Percentiles rank a stretch among this genome's conserved stretches.
Conservation (phyloP, 2,329 filamentous ascomycete species). For the Gnomoniopsis sp. region DNA sequence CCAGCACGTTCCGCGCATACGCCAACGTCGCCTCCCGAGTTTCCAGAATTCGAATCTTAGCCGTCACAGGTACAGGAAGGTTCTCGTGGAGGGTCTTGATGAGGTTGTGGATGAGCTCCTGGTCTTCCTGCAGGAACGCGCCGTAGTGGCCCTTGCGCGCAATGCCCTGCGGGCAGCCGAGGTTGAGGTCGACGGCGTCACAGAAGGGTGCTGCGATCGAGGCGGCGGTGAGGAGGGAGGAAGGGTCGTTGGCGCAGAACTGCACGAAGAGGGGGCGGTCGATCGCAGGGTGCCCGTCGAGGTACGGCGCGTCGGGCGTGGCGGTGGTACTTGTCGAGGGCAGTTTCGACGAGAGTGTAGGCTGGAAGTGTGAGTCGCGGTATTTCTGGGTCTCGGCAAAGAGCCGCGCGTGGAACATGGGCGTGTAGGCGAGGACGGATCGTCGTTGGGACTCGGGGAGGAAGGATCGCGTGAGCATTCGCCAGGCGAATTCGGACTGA, state of each 20-base stretch:
- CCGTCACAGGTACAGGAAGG: conserved; percentile 81
- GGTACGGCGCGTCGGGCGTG: conserved; percentile 40
- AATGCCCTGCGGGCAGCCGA: conserved; percentile 95
- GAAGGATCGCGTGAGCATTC: conserved; percentile 92
- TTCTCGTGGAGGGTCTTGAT: conserved; percentile 79
- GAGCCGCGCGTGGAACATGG: conserved; percentile 92
- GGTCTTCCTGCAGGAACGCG: conserved; percentile 91
- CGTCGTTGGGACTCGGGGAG: conserved; percentile 63
- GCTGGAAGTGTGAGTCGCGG: conserved; percentile 77
- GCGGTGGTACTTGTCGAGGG: neutral
- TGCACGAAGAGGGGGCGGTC: conserved; percentile 94
- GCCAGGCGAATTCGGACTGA: conserved; percentile 97
- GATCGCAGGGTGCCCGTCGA: conserved; percentile 81
- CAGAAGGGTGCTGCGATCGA: conserved; percentile 78
- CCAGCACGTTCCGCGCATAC: conserved; percentile 84
- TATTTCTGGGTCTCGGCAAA: conserved; percentile 76
- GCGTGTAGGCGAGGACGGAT: conserved; percentile 80
- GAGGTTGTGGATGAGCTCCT: conserved; percentile 75
- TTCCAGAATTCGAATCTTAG: conserved; percentile 89
- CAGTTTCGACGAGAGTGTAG: conserved; percentile 35
- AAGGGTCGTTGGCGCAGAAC: conserved; percentile 87
- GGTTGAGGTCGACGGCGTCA: conserved; percentile 91
- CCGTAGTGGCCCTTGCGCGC: conserved; percentile 88
- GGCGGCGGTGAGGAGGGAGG: conserved; percentile 77
- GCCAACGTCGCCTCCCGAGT: conserved; percentile 80